Evolutionary conservation across 2,329 filamentous ascomycete genomes (phyloP).

Genomic region (Bisporella sp.): DNA sequence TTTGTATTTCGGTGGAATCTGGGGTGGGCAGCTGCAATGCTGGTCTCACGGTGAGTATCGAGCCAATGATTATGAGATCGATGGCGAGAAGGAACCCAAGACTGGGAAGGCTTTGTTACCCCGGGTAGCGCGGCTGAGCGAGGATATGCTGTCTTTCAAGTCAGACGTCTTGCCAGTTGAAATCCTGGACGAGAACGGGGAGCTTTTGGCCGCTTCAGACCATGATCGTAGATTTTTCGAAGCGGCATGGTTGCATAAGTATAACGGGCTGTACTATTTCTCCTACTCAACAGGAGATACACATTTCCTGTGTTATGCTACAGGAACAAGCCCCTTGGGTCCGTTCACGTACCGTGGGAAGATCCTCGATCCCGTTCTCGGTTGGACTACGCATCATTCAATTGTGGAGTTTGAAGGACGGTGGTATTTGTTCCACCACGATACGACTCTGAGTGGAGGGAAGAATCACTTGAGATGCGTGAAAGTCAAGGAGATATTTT

Average conservation of each 20-base stretch:
- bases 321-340: conserved; percentile 55
- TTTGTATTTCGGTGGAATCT: conserved; percentile 72
- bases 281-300: conserved; percentile 74
- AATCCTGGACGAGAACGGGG: conserved; percentile 55
- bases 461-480: conserved; percentile 67
- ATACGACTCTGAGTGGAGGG: conserved; percentile 60
- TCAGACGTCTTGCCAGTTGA: conserved; percentile 49
- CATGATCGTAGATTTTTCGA: conserved; percentile 75
- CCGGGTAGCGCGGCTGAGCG: conserved; percentile 55
- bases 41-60: conserved; percentile 52
- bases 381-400: conserved; percentile 78
- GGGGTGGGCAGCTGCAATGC: conserved; percentile 76
- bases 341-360: conserved; percentile 67
- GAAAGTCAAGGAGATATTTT: conserved; percentile 69
- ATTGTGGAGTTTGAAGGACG: conserved; percentile 66
- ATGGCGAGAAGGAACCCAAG: conserved; percentile 51
- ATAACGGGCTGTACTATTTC: conserved; percentile 64
- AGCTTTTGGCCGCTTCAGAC: conserved; percentile 56
- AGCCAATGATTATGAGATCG: conserved; percentile 38
- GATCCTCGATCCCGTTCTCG: conserved; percentile 68
- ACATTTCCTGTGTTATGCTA: conserved; percentile 66
- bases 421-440: conserved; percentile 74
- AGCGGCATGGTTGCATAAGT: conserved; percentile 74
- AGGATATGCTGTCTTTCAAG: conserved; percentile 60
- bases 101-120: conserved; percentile 56